Evolutionary conservation across 257 asterid genomes (phyloP), one percentile per base, ranked within the genome.

Genomic region (Plantago elongata): DNA sequence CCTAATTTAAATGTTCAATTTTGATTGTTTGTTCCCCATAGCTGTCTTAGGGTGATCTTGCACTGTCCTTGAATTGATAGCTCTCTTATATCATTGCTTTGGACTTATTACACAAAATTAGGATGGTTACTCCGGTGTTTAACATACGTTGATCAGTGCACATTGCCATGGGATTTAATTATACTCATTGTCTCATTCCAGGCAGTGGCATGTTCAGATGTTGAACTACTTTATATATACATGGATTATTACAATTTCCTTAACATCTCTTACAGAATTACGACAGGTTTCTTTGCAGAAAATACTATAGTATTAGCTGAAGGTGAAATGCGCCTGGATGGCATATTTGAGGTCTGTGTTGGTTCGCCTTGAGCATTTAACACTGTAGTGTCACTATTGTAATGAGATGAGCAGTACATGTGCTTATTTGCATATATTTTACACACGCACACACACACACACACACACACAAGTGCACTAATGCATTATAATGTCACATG

Each of bases 251-350:
- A 64, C 61, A 60, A 61, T 80, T 78, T 80, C 92, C 54, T 81
- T 89, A 73, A 89, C 89, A 70, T 52, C 63, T 69, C 58, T 22
- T 78, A 93, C 99, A 89, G 84, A 75, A 82, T 84, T 66, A 89
- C 97, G 3, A 85, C 97, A 72, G 97, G 97, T 51, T 84, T 87
- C 70, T 89, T 93, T 76, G 75, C 78, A 37, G 99, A 93, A 68
- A 93, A 93, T 70, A 87, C 97, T 3, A 74, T 89, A 48, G 87
- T 93, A 70, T 64, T 93, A 72, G 99, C 99, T 75, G 97, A 89
- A 83, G 99, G 99, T 13, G 94, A 87, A 75, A 79, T 93, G 99
- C 92, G 77, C 57, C 60, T 85, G 78, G 80, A 82, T 74, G 95
- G 96, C 63, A 78, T 85, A 61, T 93, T 93, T 66, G 83, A 85